Evolutionary conservation across 139 green algal species (phyloP).

Genomic region (Spirogloea muscicola): DNA sequence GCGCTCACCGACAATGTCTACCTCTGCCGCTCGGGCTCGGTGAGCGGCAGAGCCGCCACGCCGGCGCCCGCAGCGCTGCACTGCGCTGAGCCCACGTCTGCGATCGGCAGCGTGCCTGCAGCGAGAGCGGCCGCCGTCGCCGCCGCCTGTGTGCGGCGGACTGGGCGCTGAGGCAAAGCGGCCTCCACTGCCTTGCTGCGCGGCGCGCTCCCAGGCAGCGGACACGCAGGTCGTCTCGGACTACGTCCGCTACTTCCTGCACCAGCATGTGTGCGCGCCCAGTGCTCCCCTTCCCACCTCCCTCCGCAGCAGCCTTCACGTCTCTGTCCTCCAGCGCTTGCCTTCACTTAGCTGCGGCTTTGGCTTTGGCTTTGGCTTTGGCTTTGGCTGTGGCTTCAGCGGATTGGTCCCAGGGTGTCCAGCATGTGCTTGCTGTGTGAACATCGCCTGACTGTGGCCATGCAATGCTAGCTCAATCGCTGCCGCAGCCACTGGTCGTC

Average conservation of each 20-base stretch:
- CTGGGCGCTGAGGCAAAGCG: not conserved
- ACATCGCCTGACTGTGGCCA: not conserved
- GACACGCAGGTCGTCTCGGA: constrained; percentile 53
- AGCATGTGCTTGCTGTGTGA: not conserved
- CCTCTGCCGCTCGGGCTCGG: constrained; percentile 52
- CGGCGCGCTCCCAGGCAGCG: constrained; percentile 38
- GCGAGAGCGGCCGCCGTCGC: too few species aligned
- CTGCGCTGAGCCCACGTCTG: not conserved
- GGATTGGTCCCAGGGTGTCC: not conserved
- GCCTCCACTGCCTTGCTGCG: not conserved
- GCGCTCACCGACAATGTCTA: constrained; percentile 70
- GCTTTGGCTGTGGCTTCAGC: not conserved
- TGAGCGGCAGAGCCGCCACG: constrained; percentile 12
- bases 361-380: not conserved
- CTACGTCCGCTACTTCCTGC: constrained; percentile 45
- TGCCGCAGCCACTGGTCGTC: too few species aligned
- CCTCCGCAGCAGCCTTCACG: not conserved
- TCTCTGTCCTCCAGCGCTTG: not conserved
- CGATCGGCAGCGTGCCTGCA: not conserved
- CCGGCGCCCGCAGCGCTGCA: not conserved
- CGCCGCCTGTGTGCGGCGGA: not conserved
- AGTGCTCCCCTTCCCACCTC: constrained; percentile 25
- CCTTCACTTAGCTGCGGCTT: not conserved
- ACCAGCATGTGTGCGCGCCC: constrained; percentile 50
- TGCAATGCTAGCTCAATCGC: too few species aligned